Base-by-base conservation (phyloP, 2,329 filamentous ascomycete species). In the Colletotrichum sp. region DNA sequence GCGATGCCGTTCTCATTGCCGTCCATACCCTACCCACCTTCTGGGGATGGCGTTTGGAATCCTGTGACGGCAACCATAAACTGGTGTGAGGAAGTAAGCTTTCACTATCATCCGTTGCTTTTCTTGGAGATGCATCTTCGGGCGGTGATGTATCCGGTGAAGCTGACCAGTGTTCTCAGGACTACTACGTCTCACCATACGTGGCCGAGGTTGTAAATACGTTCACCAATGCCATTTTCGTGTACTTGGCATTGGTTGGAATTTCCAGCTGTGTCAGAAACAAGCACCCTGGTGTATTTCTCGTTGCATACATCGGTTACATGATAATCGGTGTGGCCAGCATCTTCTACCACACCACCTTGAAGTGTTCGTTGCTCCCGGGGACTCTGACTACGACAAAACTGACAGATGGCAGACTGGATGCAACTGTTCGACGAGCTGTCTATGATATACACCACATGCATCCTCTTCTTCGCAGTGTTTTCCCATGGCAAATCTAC, bases 401-500 rank as follows among this genome's bases (percentile, higher is more conserved):
- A 52, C 63, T 66, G 63, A 66, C 63, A 18, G 28, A 18, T 28
- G 1, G 6, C 78, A 91, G 89, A 91, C 81, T 87, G 88, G 10
- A 91, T 91, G 89, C 90, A 91, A 80, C 85, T 91, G 15, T 86
- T 90, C 59, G 90, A 91, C 78, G 90, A 92, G 81, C 84, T 91
- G 66, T 89, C 89, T 76, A 92, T 91, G 90, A 91, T 91, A 22
- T 91, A 91, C 78, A 89, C 89, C 5, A 90, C 90, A 3, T 90
- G 88, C 72, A 84, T 91, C 71, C 90, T 91, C 85, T 86, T 85
- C 67, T 89, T 85, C 78, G 94, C 94, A 12, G 95, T 93, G 8
- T 96, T 96, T 81, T 92, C 93, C 5, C 95, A 95, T 84, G 90
- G 89, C n/a, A 89, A 90, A 52, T 52, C 44, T 24, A 1, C 44